phyloP scores from a whole-genome alignment of 2,329 filamentous ascomycete species.

The Beauveria varroae region DNA sequence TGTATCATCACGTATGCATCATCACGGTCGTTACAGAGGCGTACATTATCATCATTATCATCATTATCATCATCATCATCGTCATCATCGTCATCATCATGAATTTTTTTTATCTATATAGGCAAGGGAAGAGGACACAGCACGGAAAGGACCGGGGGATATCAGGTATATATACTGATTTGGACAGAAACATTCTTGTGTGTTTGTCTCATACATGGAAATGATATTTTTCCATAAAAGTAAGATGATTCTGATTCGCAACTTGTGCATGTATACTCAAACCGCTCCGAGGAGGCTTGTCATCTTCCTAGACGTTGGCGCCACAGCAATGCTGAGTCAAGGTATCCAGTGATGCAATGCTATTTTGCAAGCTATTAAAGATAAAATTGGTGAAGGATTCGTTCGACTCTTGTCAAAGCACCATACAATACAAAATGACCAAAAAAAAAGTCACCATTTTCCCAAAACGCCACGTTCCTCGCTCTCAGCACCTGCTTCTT shows the following conservation, averaged over 20 bases:
- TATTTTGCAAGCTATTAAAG: background rate
- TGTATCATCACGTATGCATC: background rate
- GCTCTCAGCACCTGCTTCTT: background rate
- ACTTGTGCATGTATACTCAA: background rate
- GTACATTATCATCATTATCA: background rate
- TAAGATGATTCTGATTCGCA: background rate
- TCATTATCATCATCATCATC: too few species aligned
- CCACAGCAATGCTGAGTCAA: too few species aligned
- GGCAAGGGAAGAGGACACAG: background rate
- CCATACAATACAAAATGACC: background rate
- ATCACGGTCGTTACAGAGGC: slow-evolving; percentile 11
- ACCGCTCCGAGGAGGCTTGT: background rate
- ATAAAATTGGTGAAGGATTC: background rate
- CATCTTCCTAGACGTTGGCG: background rate
- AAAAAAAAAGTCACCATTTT: background rate
- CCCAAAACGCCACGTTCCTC: slow-evolving; percentile 1
- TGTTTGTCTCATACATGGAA: background rate
- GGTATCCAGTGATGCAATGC: background rate
- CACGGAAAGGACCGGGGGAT: background rate
- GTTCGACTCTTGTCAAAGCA: background rate
- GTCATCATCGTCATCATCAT: background rate
- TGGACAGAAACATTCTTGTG: background rate
- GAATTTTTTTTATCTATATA: background rate
- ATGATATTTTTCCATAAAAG: background rate
- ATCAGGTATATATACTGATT: background rate